phyloP scores from a whole-genome alignment of 495 filamentous ascomycete genomes.

The Talaromyces borbonicus region DNA sequence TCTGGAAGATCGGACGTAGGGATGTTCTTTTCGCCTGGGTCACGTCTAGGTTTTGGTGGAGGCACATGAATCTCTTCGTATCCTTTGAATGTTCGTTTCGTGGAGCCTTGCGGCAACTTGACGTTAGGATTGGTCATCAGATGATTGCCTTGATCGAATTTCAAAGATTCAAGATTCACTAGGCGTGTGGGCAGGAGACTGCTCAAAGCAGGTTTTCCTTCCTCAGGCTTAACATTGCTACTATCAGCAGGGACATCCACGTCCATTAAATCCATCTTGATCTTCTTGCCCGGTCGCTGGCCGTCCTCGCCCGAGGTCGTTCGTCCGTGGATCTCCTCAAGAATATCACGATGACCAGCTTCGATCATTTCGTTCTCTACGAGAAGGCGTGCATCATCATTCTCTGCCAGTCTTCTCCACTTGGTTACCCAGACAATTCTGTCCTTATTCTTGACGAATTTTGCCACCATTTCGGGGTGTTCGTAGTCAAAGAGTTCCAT shows the following conservation, averaged over 20 bases:
- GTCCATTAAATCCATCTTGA: conserved; percentile 82
- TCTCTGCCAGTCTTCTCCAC: conserved; percentile 74
- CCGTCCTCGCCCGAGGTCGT: conserved; percentile 43
- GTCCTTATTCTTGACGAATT: conserved; percentile 82
- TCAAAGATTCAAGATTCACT: conserved; percentile 89
- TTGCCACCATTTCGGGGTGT: conserved; percentile 84
- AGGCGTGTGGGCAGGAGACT: conserved; percentile 79
- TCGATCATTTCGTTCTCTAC: conserved; percentile 85
- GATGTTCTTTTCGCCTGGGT: conserved; percentile 69
- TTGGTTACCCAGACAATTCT: conserved; percentile 93
- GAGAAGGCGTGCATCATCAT: conserved; percentile 61
- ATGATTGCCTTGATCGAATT: conserved; percentile 97
- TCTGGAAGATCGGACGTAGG: conserved; percentile 81
- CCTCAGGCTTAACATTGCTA: conserved; percentile 32
- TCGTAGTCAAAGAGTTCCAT: conserved; percentile 99
- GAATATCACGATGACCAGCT: conserved; percentile 73
- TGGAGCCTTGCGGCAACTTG: conserved; percentile 89
- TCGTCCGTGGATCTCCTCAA: conserved; percentile 71
- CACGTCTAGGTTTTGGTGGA: conserved; percentile 70
- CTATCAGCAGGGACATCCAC: conserved; percentile 66
- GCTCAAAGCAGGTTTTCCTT: conserved; percentile 54
- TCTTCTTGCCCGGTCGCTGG: conserved; percentile 58
- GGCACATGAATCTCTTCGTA: conserved; percentile 98
- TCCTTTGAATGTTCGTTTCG: conserved; percentile 89
- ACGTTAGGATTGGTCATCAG: conserved; percentile 97